A percentile compares a stretch with the other conserved stretches of the same genome.
phyloP scores from a whole-genome alignment of 768 basidiomycete genomes.

The Kwoniella bestiolae region DNA sequence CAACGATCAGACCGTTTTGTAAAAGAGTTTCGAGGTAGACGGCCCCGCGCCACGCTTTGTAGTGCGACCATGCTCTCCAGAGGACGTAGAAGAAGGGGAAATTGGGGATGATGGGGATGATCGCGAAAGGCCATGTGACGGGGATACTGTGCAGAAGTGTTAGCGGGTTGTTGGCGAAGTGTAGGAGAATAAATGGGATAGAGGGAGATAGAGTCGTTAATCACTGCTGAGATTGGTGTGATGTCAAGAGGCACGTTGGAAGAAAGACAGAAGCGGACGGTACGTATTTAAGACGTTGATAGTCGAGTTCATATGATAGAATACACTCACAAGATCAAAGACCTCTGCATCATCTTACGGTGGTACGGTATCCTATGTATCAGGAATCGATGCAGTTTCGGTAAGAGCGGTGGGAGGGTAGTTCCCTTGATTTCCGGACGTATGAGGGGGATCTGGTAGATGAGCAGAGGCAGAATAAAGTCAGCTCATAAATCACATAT shows the following conservation, averaged over 20 bases:
- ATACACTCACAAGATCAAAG: constrained; percentile 42
- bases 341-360: constrained; percentile 46
- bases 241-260: too few relatives aligned
- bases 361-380: constrained; percentile 53
- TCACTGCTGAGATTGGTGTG: too few relatives aligned
- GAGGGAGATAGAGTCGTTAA: background rate
- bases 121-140: constrained; percentile 56
- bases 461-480: background rate
- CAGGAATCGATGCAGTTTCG: constrained; percentile 47
- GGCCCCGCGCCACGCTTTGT: constrained; percentile 55
- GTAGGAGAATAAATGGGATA: background rate
- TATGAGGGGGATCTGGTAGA: constrained; percentile 47
- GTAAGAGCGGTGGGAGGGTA: constrained; percentile 42
- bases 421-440: constrained; percentile 40
- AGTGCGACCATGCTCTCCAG: constrained; percentile 59
- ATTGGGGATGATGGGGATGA: constrained; percentile 58
- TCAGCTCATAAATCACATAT: background rate
- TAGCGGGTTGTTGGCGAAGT: too few relatives aligned
- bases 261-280: too few relatives aligned
- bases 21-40: constrained; percentile 52
- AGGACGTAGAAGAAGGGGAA: constrained; percentile 58
- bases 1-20: constrained; percentile 45
- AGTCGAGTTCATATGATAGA: too few relatives aligned
- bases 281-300: too few relatives aligned
- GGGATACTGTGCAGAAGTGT: constrained; percentile 39